Base-by-base conservation (phyloP, 768 basidiomycete species). In the Piloderma croceum region DNA sequence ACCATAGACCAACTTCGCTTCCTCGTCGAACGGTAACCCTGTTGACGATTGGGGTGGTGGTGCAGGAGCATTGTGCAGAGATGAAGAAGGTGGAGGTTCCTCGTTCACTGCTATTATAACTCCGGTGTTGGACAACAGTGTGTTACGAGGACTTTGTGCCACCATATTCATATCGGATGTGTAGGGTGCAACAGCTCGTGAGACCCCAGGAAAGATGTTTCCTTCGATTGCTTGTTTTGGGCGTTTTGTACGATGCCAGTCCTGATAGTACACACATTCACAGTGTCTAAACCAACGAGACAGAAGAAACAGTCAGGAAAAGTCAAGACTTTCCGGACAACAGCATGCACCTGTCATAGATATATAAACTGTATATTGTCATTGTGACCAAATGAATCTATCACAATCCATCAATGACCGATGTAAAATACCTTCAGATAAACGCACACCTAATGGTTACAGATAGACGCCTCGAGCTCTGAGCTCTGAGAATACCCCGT, bases 1-100 rank as follows among this genome's bases (percentile, higher is more conserved):
- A 41, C 96, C 96, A 58, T 98, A 99, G 0, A 99, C 93, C 45
- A 99, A 74, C 58, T 99, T 99, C 1, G 84, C 83, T 61, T 99
- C 94, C 60, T 99, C 96, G 56, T 99, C 96, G 51, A 99, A 98
- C 5, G 94, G 71, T 15, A 99, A 67, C 13, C 76, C 79, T 3
- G 77, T 70, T 45, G 66, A 76, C 18, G 39, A 34, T 19, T 54
- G 46, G 23, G 54, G 25, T n/a, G 67, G 49, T 19, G 60, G 51
- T 0, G 60, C 52, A 13, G 67, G 54, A 3, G 62, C 52, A 51
- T 64, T 65, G 19, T 65, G 44, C 20, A 66, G 61, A 7, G 71
- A 59, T 17, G 69, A 58, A 11, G 62, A 40, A 20, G 69, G 59
- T 17, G 62, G 38, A 3, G 60, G 48, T 29, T 50, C 60, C 31